Percentiles rank a stretch among this genome's conserved stretches.
phyloP scores from a whole-genome alignment of 2,329 filamentous ascomycete genomes.

The Colletotrichum paranaense region DNA sequence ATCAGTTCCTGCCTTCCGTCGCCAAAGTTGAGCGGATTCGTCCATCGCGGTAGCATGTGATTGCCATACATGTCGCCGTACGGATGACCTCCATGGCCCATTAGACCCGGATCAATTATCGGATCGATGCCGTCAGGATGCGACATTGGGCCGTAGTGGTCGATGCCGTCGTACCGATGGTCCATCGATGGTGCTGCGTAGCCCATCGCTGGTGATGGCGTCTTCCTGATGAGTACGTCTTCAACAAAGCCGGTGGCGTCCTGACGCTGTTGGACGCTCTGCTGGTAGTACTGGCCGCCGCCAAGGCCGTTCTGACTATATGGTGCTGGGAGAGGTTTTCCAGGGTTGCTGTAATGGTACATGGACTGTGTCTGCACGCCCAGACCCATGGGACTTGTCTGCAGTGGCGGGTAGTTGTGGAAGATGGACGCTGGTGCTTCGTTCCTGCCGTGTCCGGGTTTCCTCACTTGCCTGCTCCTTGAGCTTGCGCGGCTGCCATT shows the following conservation, averaged over 20 bases:
- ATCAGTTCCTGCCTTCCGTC: slow-evolving; percentile 28
- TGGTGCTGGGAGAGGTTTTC: slow-evolving; percentile 49
- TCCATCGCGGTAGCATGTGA: slow-evolving; percentile 33
- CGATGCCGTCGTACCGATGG: slow-evolving; percentile 33
- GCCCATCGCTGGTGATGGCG: slow-evolving; percentile 45
- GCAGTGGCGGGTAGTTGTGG: slow-evolving; percentile 25
- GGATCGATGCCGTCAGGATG: slow-evolving; percentile 37
- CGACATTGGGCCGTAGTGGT: slow-evolving; percentile 31
- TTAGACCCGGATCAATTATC: slow-evolving; percentile 35
- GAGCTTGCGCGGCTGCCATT: slow-evolving; percentile 44
- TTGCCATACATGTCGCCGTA: slow-evolving; percentile 32
- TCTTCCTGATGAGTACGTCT: slow-evolving; percentile 46
- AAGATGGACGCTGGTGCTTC: slow-evolving; percentile 38
- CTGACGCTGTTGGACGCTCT: slow-evolving; percentile 42
- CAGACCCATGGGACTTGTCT: slow-evolving; percentile 33
- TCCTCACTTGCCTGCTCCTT: slow-evolving; percentile 42
- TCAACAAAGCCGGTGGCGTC: slow-evolving; percentile 41
- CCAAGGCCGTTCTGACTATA: slow-evolving; percentile 47
- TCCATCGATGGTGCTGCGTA: slow-evolving; percentile 30
- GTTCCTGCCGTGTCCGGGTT: slow-evolving; percentile 45
- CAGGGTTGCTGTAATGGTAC: slow-evolving; percentile 34
- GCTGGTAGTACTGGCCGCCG: slow-evolving; percentile 51
- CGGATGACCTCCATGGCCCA: slow-evolving; percentile 30
- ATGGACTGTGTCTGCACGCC: slow-evolving; percentile 33
- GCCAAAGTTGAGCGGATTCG: slow-evolving; percentile 25